These are phyloP conservation scores for Colletotrichum chrysophilum DNA, from an alignment of 2,329 filamentous ascomycete species.

Conservation along the genomic window DNA sequence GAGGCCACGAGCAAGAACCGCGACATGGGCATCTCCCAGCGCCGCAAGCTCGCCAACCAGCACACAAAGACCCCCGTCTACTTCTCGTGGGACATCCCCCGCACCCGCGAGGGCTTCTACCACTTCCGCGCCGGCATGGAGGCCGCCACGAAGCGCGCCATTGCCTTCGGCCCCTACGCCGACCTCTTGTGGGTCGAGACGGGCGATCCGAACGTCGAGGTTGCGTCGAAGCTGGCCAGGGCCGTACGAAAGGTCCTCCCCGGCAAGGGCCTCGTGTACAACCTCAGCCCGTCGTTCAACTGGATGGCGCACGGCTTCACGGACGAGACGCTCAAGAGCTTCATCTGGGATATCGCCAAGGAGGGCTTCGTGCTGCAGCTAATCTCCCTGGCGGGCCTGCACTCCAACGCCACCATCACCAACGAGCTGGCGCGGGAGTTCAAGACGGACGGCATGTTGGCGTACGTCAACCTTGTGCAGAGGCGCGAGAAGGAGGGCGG, in stretches of 20 bases:
- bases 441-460: conserved; percentile 92
- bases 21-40: conserved; percentile 79
- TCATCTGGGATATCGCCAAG: conserved; percentile 94
- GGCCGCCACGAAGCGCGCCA: conserved; percentile 90
- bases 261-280: conserved; percentile 92
- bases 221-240: conserved; percentile 76
- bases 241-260: conserved; percentile 75
- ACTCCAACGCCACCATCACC: conserved; percentile 68
- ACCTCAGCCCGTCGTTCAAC: conserved; percentile 96
- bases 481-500: conserved; percentile 87
- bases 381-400: conserved; percentile 69
- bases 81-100: conserved; percentile 91
- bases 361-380: conserved; percentile 80
- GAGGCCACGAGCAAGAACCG: conserved; percentile 65
- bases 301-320: conserved; percentile 97
- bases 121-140: conserved; percentile 85
- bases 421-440: conserved; percentile 82
- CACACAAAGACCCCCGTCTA: conserved; percentile 72
- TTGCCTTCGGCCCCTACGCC: conserved; percentile 89
- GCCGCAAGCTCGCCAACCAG: conserved; percentile 73
- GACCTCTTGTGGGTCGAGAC: conserved; percentile 98
- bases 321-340: conserved; percentile 80
- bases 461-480: conserved; percentile 95
- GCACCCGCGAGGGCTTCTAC: conserved; percentile 93
- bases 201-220: conserved; percentile 81